Percentiles rank a stretch among this genome's conserved stretches.
phyloP scores from a whole-genome alignment of 257 asterid species.

The Ilex asprella region DNA sequence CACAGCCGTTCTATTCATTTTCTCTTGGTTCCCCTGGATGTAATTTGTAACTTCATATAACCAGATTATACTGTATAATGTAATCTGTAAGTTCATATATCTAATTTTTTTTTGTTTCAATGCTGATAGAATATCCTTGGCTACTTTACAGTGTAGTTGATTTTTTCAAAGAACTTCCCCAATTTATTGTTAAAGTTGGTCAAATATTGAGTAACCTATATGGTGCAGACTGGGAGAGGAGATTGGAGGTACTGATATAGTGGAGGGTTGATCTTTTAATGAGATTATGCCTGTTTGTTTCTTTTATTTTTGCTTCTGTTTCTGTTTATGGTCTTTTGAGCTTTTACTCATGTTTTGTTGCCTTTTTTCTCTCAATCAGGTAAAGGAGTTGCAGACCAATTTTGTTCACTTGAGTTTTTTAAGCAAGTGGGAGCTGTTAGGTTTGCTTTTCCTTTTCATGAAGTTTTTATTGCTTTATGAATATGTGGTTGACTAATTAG shows the following conservation, averaged over 20 bases:
- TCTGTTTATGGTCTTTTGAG: neutral
- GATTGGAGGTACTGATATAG: conserved; percentile 58
- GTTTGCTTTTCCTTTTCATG: conserved; percentile 9
- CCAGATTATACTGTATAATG: too few species aligned
- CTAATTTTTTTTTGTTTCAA: conserved; percentile 1
- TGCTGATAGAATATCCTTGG: neutral
- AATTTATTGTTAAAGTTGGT: conserved; percentile 73
- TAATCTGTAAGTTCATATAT: too few species aligned
- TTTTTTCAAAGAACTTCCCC: conserved; percentile 80
- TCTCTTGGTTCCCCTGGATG: too few species aligned
- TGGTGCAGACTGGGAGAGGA: conserved; percentile 87
- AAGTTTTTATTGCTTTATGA: too few species aligned
- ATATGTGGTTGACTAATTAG: neutral
- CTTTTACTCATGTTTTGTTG: conserved; percentile 8
- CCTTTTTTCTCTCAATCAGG: conserved; percentile 35
- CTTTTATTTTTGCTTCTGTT: neutral
- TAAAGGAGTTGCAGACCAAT: conserved; percentile 80
- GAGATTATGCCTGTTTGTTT: conserved; percentile 2
- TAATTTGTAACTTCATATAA: too few species aligned
- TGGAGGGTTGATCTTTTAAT: conserved; percentile 16
- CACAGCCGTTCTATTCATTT: too few species aligned
- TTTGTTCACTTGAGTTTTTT: conserved; percentile 67
- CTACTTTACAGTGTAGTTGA: conserved; percentile 53
- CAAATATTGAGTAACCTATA: conserved; percentile 53
- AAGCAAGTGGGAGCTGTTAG: conserved; percentile 63